Evolutionary conservation across 441 rosid species (phyloP), one percentile per base, ranked within the genome.

Genomic region (Omphalea diandra): DNA sequence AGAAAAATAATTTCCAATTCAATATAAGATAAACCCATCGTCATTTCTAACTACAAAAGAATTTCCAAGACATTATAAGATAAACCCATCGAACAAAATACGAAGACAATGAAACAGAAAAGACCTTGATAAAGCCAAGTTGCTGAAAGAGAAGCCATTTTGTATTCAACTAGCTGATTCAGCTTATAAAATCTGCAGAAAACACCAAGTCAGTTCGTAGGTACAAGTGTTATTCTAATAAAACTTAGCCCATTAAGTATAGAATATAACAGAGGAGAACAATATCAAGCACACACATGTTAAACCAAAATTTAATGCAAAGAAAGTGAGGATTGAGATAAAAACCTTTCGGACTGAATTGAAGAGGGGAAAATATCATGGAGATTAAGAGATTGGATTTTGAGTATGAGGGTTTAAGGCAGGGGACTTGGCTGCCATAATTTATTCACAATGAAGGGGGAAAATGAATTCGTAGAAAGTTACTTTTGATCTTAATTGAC

Each of bases 101-200:
- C 18, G 58, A 33, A 22, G 40, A 54, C 32, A 70, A 70, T 24
- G 31, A 56, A 72, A 47, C 14, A 47, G 56, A 53, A 67, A 67
- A 75, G n/a, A 76, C 84, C 84, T 68, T 76, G 77, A 69, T 68
- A 74, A 33, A 73, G 52, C 80, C 80, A 78, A 14, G 67, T 69
- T 70, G 82, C 68, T 41, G 78, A 74, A 43, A 74, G 43, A 31
- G 77, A 71, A 29, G 71, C 71, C 82, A 78, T 73, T 63, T 27
- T 35, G 31, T 46, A 44, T 33, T 70, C 36, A 64, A 64, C 55
- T 38, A 43, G n/a, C 59, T 14, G n/a, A 31, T 2, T 40, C 4
- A 38, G 46, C 57, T 35, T 3, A 49, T 66, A 49, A 64, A 74
- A 38, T 9, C 72, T 61, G 55, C 33, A 20, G 29, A 53, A 68